Evolutionary conservation across 805 yeast species (phyloP).

Genomic region (Barnettozyma siamensis): DNA sequence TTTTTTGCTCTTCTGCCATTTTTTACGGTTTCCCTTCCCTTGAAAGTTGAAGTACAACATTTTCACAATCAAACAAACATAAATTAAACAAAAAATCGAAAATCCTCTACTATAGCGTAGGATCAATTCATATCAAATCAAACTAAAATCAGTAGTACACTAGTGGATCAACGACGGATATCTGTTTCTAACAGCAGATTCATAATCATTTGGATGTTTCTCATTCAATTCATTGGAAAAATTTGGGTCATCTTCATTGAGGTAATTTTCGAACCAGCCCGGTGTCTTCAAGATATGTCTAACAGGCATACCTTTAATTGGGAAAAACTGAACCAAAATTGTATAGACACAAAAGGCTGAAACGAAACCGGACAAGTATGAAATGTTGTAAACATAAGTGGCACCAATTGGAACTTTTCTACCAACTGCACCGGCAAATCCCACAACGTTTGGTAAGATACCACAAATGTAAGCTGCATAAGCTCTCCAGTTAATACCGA

Average conservation of each 20-base stretch:
- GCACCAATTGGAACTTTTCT: constrained; percentile 80
- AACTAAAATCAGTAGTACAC: too few relatives aligned
- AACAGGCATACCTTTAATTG: constrained; percentile 43
- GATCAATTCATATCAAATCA: too few relatives aligned
- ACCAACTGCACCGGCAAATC: constrained; percentile 80
- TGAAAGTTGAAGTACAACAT: too few relatives aligned
- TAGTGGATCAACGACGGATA: not conserved
- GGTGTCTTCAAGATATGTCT: constrained; percentile 36
- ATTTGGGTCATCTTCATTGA: constrained; percentile 11
- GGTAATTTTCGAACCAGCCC: constrained; percentile 39
- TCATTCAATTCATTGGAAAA: constrained; percentile 13
- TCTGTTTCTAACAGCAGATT: constrained; percentile 1
- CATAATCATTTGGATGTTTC: constrained; percentile 20
- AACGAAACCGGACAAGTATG: constrained; percentile 72
- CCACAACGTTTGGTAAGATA: constrained; percentile 77
- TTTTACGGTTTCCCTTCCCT: too few relatives aligned
- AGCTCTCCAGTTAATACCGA: constrained; percentile 83
- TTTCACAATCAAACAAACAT: too few relatives aligned
- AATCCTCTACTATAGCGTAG: too few relatives aligned
- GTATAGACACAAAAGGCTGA: constrained; percentile 52
- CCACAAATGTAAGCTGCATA: constrained; percentile 75
- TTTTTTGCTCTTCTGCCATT: too few relatives aligned
- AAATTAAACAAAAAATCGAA: too few relatives aligned
- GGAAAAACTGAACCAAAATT: constrained; percentile 45
- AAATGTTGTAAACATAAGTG: constrained; percentile 61